Conservation (phyloP, 108 stramenopile genomes). For the Licmophora abbreviata region DNA sequence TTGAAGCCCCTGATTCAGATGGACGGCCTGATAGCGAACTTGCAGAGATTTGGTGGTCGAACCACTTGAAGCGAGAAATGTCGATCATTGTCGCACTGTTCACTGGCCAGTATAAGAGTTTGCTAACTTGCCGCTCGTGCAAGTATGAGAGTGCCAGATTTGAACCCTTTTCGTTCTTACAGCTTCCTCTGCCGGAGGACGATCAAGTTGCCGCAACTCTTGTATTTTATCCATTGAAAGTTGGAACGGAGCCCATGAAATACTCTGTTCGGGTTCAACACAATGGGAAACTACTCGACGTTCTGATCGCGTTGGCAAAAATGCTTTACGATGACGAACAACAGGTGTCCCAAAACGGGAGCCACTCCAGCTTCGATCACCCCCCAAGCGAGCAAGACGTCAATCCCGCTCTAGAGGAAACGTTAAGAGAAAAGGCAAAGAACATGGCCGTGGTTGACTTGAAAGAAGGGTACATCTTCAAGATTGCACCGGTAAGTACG, state of each 20-base stretch:
- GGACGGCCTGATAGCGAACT: constrained; percentile 90
- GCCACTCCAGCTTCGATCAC: constrained; percentile 5
- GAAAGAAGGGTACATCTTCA: constrained; percentile 71
- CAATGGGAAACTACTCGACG: constrained; percentile 72
- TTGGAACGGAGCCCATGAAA: constrained; percentile 37
- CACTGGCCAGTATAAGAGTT: constrained; percentile 93
- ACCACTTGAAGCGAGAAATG: constrained; percentile 88
- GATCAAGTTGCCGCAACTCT: constrained; percentile 66
- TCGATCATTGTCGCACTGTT: constrained; percentile 93
- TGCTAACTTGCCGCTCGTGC: constrained; percentile 90
- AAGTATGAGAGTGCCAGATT: constrained; percentile 94
- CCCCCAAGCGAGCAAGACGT: constrained; percentile 2
- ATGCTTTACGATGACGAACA: constrained; percentile 15
- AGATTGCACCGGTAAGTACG: constrained; percentile 66
- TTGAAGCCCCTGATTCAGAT: constrained; percentile 86
- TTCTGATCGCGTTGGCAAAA: constrained; percentile 55
- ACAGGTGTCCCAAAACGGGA: constrained; percentile 8
- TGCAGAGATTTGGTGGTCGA: constrained; percentile 97
- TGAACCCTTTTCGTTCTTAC: constrained; percentile 90
- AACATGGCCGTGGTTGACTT: constrained; percentile 82
- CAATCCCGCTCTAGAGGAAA: constrained; percentile 13
- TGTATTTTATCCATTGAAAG: constrained; percentile 45
- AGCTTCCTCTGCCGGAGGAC: constrained; percentile 92
- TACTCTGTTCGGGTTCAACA: constrained; percentile 73
- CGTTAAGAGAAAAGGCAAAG: constrained; percentile 34